Evolutionary conservation across 768 basidiomycete species (phyloP).

Genomic region (Hortiboletus flavorubellus): DNA sequence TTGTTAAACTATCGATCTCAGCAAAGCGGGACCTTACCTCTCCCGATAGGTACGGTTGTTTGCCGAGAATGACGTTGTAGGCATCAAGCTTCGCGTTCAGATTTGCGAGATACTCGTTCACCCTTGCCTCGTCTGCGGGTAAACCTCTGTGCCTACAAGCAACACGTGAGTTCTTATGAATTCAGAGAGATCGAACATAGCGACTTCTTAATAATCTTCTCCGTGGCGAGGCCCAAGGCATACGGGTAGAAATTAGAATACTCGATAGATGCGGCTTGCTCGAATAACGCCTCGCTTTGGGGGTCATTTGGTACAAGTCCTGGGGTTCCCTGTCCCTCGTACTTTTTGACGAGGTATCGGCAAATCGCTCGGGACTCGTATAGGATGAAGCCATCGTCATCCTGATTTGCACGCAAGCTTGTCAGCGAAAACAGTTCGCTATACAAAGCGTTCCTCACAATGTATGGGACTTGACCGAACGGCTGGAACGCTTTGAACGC

Average conservation of each 20-base stretch:
- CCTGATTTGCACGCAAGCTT: constrained; percentile 6
- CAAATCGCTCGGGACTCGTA: constrained; percentile 29
- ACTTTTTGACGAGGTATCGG: constrained; percentile 31
- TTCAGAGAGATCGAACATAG: constrained; percentile 17
- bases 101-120: constrained; percentile 20
- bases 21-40: constrained; percentile 35
- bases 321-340: constrained; percentile 18
- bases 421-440: neutral
- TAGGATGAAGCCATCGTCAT: constrained; percentile 33
- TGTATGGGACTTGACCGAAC: constrained; percentile 38
- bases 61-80: constrained; percentile 52
- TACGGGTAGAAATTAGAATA: constrained; percentile 46
- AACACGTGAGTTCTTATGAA: constrained; percentile 3
- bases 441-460: constrained; percentile 13
- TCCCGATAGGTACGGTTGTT: constrained; percentile 55
- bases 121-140: constrained; percentile 19
- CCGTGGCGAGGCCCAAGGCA: constrained; percentile 40
- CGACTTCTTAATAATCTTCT: constrained; percentile 53
- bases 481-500: constrained; percentile 31
- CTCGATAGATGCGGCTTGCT: constrained; percentile 24
- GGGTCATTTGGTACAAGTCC: constrained; percentile 19
- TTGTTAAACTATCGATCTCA: neutral
- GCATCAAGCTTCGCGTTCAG: constrained; percentile 43
- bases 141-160: constrained; percentile 4
- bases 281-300: constrained; percentile 15